These are phyloP conservation scores for Flammula alnicola DNA, from an alignment of 1,284 basidiomycete species.

Conservation along the genomic window DNA sequence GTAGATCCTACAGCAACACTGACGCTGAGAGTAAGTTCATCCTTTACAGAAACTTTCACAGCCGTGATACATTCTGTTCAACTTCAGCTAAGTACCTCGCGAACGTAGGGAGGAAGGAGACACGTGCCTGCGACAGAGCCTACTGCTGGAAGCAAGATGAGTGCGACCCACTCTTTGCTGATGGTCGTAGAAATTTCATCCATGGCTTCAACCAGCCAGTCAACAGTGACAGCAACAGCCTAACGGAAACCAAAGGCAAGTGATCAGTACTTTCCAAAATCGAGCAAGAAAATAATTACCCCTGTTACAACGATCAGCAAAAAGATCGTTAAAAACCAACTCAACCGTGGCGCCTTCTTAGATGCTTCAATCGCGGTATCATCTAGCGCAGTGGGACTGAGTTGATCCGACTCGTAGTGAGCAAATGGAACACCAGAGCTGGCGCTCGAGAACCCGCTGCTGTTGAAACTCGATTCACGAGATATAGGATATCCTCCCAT, in stretches of 20 bases:
- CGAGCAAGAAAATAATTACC: conserved; percentile 44
- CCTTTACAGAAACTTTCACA: conserved; percentile 82
- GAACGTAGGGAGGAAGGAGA: not conserved
- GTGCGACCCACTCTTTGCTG: conserved; percentile 79
- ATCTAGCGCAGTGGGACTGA: conserved; percentile 8
- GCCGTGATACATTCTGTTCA: conserved; percentile 69
- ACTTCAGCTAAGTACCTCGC: not conserved
- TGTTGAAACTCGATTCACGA: conserved; percentile 19
- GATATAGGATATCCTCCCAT: conserved; percentile 21
- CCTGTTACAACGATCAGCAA: conserved; percentile 68
- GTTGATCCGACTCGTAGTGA: conserved; percentile 1
- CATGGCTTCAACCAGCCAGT: conserved; percentile 84
- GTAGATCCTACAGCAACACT: conserved; percentile 90
- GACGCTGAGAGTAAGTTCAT: conserved; percentile 74
- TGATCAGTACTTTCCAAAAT: not conserved
- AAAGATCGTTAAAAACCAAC: conserved; percentile 59
- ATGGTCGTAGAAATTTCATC: conserved; percentile 63
- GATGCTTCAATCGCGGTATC: conserved; percentile 24
- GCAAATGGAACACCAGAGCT: conserved; percentile 6
- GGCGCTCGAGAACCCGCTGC: conserved; percentile 17
- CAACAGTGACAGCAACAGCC: conserved; percentile 70
- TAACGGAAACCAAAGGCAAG: conserved; percentile 13
- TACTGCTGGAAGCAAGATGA: conserved; percentile 87
- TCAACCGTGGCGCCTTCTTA: conserved; percentile 55
- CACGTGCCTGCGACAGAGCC: conserved; percentile 74